Conservation (phyloP, 306 rosid genomes). For the Lupinus albus region DNA sequence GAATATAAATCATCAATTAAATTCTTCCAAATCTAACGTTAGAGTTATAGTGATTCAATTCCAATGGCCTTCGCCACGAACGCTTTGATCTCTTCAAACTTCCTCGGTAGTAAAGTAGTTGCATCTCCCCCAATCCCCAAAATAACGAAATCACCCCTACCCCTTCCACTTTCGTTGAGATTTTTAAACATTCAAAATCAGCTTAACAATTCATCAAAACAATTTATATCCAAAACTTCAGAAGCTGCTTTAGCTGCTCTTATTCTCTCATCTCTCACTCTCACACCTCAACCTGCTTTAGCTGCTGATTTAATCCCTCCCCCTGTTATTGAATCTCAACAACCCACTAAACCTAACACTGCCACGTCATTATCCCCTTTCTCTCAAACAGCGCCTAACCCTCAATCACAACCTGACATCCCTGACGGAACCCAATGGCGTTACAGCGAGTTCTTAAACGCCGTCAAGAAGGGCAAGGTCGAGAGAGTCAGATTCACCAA, state of each 20-base stretch:
- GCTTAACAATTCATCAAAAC: conserved; percentile 23
- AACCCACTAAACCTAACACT: conserved; percentile 43
- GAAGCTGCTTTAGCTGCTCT: conserved; percentile 62
- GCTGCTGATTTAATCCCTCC: conserved; percentile 59
- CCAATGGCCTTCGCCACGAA: conserved; percentile 73
- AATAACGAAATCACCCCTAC: conserved; percentile 44
- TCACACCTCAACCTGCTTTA: conserved; percentile 58
- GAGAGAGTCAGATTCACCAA: conserved; percentile 78
- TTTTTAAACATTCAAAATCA: conserved; percentile 40
- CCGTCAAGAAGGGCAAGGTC: conserved; percentile 76
- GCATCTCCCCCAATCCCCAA: conserved; percentile 62
- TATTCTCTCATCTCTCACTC: conserved; percentile 49
- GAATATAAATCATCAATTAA: too few relatives aligned
- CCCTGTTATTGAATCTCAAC: conserved; percentile 53
- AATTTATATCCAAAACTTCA: conserved; percentile 46
- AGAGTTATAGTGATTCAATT: too few relatives aligned
- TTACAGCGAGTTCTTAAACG: conserved; percentile 76
- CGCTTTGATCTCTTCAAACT: conserved; percentile 65
- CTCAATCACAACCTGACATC: conserved; percentile 49
- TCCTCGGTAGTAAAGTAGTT: conserved; percentile 50
- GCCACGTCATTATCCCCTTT: conserved; percentile 54
- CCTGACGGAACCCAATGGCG: conserved; percentile 79
- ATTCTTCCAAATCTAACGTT: too few relatives aligned
- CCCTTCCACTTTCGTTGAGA: conserved; percentile 41
- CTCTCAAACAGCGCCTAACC: conserved; percentile 63